Base-by-base conservation (phyloP, 2,329 filamentous ascomycete species). In the Aureobasidium musti region DNA sequence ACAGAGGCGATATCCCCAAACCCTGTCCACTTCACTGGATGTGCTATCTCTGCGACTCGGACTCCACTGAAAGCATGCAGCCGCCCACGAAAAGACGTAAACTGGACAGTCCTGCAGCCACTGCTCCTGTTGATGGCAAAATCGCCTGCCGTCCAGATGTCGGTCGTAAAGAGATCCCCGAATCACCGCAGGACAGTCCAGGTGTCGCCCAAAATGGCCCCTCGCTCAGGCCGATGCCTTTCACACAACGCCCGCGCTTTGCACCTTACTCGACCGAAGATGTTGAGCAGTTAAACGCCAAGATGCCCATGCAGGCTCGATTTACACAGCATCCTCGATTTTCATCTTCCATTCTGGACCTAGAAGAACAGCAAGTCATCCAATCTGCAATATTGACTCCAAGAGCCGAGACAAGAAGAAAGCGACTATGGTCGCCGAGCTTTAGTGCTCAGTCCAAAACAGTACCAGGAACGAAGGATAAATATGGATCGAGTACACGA, bases 1-100 rank as follows among this genome's bases (percentile, higher is more conserved):
- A 75, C 60, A 73, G 68, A 39, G 74, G 74, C 45, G 6, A n/a
- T 23, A 28, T 66, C 1, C 19, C 54, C 23, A 8, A 33, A 13
- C 14, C 54, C n/a, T 41, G 63, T 23, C 39, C 39, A 30, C 53
- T 35, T 6, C 13, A 49, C 19, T 60, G 53, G 54, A 64, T 8
- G 28, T 64, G 61, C n/a, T 54, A 54, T 39, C 26, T 35, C 37
- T 64, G 61, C 37, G 13, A 33, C 4, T 7, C 23, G 1, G 11
- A 33, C 17, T 33, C 61, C 26, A 35, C 8, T 19, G 19, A 33
- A 14, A 26, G 19, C 41, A 60, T 41, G 33, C 41, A 47, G n/a
- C 41, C 63, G 21, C 26, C 41, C 7, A 6, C 39, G 33, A 65
- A 59, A 33, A 47, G 23, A 19, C 45, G 37, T 14, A 65, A 59